A percentile compares a stretch with the other conserved stretches of the same genome.
Conservation (phyloP, 257 asterid species). For the Rauvolfia tetraphylla region DNA sequence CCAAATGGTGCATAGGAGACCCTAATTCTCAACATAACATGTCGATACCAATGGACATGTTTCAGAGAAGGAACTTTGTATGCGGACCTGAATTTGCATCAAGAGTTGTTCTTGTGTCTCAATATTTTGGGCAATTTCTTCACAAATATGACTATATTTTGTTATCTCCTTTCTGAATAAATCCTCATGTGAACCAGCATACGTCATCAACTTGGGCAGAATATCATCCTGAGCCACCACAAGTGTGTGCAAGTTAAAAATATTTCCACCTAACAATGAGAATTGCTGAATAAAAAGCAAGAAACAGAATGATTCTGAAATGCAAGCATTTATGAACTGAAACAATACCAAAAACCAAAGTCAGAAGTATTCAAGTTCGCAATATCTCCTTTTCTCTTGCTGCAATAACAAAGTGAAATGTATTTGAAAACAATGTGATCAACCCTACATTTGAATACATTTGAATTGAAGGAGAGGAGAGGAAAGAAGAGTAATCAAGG, state of each 20-base stretch:
- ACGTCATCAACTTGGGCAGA: conserved; percentile 89
- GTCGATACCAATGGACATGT: background rate
- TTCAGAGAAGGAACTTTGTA: conserved; percentile 8
- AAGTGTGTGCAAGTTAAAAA: background rate
- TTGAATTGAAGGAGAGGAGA: too few relatives aligned
- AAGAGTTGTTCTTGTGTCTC: conserved; percentile 78
- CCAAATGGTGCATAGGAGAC: background rate
- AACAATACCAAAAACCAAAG: background rate
- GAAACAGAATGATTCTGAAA: background rate
- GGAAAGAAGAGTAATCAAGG: too few relatives aligned
- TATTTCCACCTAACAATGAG: background rate
- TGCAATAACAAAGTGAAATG: background rate
- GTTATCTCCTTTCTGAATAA: conserved; percentile 88
- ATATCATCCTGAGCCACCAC: conserved; percentile 73
- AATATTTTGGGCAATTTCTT: conserved; percentile 76
- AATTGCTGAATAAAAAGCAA: background rate
- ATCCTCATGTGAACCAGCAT: conserved; percentile 87
- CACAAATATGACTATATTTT: conserved; percentile 75
- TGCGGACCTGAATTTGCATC: conserved; percentile 77
- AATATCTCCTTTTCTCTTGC: background rate
- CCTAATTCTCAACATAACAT: background rate
- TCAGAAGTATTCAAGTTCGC: background rate
- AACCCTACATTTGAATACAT: too few relatives aligned
- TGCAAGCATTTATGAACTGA: background rate
- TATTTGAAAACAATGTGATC: too few relatives aligned